These are phyloP conservation scores for Curvularia eragrostidis DNA, from an alignment of 2,329 filamentous ascomycete species.

Conservation along the genomic window DNA sequence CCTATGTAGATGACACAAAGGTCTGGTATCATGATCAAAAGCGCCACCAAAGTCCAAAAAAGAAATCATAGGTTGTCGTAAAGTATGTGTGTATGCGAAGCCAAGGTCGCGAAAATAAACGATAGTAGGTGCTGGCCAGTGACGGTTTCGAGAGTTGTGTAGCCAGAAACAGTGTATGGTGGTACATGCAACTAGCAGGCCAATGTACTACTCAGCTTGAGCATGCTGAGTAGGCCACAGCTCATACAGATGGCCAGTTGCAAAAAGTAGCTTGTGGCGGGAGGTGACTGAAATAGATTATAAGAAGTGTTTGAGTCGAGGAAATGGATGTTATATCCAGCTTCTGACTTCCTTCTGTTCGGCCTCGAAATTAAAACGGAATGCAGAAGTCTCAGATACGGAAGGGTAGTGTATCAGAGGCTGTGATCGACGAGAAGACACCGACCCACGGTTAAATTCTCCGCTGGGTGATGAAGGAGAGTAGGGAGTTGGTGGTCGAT, in stretches of 20 bases:
- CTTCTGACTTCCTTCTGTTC: constrained; percentile 26
- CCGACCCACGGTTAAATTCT: constrained; percentile 39
- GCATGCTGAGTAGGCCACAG: constrained; percentile 2
- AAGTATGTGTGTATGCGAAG: constrained; percentile 34
- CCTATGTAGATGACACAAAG: constrained; percentile 43
- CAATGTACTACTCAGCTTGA: constrained; percentile 10
- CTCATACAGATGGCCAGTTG: constrained; percentile 2
- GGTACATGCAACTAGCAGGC: constrained; percentile 17
- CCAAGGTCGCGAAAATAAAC: constrained; percentile 23
- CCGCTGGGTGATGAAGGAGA: constrained; percentile 43
- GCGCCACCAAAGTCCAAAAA: constrained; percentile 37
- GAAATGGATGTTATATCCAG: constrained; percentile 26
- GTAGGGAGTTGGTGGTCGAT: constrained; percentile 50
- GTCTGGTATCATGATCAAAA: constrained; percentile 49
- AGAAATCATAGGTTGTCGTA: constrained; percentile 41
- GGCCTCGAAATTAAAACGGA: constrained; percentile 44
- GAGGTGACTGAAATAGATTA: not conserved
- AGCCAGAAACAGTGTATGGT: constrained; percentile 19
- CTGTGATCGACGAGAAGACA: constrained; percentile 39
- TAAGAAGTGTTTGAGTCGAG: not conserved
- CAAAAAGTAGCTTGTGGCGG: not conserved
- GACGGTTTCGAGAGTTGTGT: constrained; percentile 13
- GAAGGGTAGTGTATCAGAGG: constrained; percentile 47
- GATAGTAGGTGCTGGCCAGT: constrained; percentile 17
- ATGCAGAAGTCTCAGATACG: constrained; percentile 48